Percentiles rank a stretch among this genome's conserved stretches.
Conservation (phyloP, 768 basidiomycete species). For the Boletus vinaceobasis region DNA sequence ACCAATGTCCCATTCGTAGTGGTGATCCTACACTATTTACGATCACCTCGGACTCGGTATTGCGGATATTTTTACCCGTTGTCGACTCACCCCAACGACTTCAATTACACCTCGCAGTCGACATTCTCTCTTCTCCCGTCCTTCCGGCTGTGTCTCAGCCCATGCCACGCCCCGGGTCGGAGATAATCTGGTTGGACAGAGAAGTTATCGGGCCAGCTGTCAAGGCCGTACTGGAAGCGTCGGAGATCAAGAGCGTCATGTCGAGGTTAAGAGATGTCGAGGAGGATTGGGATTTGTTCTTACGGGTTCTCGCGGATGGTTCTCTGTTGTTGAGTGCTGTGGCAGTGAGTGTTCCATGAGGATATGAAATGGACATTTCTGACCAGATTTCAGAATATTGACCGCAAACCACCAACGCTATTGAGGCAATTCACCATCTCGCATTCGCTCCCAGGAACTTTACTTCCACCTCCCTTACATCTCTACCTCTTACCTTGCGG, state of each 20-base stretch:
- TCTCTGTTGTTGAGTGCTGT: slow-evolving; percentile 72
- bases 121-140: slow-evolving; percentile 60
- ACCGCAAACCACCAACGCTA: slow-evolving; percentile 81
- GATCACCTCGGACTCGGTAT: slow-evolving; percentile 73
- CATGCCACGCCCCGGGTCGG: slow-evolving; percentile 36
- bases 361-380: not conserved
- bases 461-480: slow-evolving; percentile 47
- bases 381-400: slow-evolving; percentile 64
- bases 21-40: slow-evolving; percentile 81
- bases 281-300: slow-evolving; percentile 77
- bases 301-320: slow-evolving; percentile 68
- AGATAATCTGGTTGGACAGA: slow-evolving; percentile 68
- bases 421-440: slow-evolving; percentile 72
- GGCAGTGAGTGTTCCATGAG: slow-evolving; percentile 47
- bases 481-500: slow-evolving; percentile 53
- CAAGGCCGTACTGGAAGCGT: slow-evolving; percentile 39
- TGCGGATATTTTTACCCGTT: slow-evolving; percentile 85
- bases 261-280: slow-evolving; percentile 58
- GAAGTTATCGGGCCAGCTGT: slow-evolving; percentile 52
- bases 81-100: slow-evolving; percentile 81
- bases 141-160: slow-evolving; percentile 34
- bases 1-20: slow-evolving; percentile 35
- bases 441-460: slow-evolving; percentile 50
- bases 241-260: slow-evolving; percentile 7
- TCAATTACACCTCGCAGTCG: slow-evolving; percentile 79